These are phyloP conservation scores for Eimeria acervulina DNA, from an alignment of 169 alveolate species.

Conservation along the genomic window DNA sequence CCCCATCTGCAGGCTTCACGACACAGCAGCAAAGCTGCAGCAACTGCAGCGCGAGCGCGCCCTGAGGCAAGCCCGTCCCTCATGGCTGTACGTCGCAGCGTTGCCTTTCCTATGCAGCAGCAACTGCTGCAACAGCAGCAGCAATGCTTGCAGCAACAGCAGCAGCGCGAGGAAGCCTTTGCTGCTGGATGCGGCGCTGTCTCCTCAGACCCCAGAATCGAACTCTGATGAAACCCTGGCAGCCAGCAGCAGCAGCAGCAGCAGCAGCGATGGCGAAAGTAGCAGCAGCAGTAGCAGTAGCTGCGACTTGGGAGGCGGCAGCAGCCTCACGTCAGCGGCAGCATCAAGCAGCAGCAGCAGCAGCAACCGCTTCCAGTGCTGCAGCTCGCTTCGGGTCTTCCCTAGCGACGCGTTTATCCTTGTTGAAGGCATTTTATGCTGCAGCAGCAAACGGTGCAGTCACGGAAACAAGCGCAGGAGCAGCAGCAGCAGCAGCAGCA, in stretches of 20 bases:
- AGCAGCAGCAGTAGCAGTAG: conserved; percentile 10
- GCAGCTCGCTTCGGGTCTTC: neutral
- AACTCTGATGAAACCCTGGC: neutral
- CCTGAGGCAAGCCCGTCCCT: conserved; percentile 24
- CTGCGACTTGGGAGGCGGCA: neutral
- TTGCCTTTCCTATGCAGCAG: conserved; percentile 57
- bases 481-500: neutral
- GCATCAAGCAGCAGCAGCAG: conserved; percentile 59
- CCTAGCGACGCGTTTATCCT: conserved; percentile 46
- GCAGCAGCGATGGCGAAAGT: conserved; percentile 29
- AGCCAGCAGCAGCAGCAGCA: conserved; percentile 12
- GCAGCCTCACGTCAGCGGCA: neutral
- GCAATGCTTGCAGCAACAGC: conserved; percentile 42
- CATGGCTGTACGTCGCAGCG: conserved; percentile 59
- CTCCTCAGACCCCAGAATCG: neutral
- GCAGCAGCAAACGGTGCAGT: conserved; percentile 12
- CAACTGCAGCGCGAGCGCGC: conserved; percentile 64
- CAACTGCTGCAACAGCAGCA: conserved; percentile 24
- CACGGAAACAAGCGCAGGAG: neutral
- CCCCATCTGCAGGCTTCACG: neutral
- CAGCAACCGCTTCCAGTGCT: neutral
- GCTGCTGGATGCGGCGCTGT: conserved; percentile 44
- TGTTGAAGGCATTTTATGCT: conserved; percentile 2
- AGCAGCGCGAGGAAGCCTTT: conserved; percentile 11
- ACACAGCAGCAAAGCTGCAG: conserved; percentile 59